Evolutionary conservation across 176 grass and related monocot species (phyloP), one percentile per base, ranked within the genome.

Genomic region (Paspalum notatum): DNA sequence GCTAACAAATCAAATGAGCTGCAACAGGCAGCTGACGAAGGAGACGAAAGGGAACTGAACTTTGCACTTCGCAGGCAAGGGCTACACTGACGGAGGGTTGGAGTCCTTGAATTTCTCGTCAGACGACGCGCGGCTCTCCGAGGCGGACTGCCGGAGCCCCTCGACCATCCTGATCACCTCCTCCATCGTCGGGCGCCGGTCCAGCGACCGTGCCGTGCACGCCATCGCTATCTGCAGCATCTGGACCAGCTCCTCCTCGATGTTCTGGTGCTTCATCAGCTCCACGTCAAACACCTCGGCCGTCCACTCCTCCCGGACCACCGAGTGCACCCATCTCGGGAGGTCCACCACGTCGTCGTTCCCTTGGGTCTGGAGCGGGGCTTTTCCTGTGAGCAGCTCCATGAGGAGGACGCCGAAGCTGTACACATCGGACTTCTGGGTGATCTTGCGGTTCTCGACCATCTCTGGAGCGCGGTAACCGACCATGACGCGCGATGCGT

Each of bases 271-370:
- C 45, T 81, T 88, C 48, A 92, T 89, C 69, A 98, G 77, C 78
- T 95, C 96, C 6, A 79, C 22, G 47, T 98, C 96, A 13, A 98
- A 98, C 59, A 98, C 96, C 75, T 98, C 92, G 0, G 96, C 96
- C 9, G 96, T 98, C 96, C 96, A 98, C 62, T 98, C 96, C 86
- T 98, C 96, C 71, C 90, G 85, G 78, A 98, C 95, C 38, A 98
- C 95, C 0, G 95, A 98, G 18, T 95, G 95, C 32, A 98, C 92
- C 96, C 96, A 98, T 65, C 88, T 84, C 5, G 90, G 90, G 20
- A 98, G 88, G 52, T 98, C 95, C 0, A 83, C 90, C 0, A 95
- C 83, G 10, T 98, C 88, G 55, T 98, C 92, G n/a, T 82, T 91
- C 38, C 96, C 96, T 42, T 98, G 96, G 0, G 92, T 91, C 51